Percentiles rank a stretch among this genome's conserved stretches.
Conservation (phyloP, 164 flowering plant species). For the Vitis rotundifolia region DNA sequence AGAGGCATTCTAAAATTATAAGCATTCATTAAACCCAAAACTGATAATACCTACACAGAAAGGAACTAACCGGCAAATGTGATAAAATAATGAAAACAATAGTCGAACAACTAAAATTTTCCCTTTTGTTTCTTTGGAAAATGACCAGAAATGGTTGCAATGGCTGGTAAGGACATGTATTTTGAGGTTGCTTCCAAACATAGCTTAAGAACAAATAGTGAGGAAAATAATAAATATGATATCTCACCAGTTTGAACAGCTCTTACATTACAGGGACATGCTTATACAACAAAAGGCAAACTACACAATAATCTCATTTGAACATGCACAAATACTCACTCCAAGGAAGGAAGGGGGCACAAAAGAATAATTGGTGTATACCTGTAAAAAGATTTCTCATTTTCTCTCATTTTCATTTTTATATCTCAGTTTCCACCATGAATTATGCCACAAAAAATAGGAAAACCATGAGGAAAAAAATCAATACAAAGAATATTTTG, state of each 20-base stretch:
- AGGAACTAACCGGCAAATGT: no score
- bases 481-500: constrained; percentile 86
- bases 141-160: background rate
- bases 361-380: background rate
- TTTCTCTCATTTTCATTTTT: background rate
- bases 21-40: no score
- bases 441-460: constrained; percentile 82
- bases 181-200: background rate
- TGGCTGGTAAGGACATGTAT: background rate
- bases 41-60: no score
- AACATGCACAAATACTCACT: background rate
- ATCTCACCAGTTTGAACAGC: background rate
- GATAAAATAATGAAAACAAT: no score
- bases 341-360: background rate
- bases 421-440: background rate
- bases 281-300: background rate
- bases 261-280: no score
- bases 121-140: background rate
- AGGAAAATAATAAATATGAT: background rate
- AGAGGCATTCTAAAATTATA: no score
- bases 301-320: background rate
- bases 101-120: no score
- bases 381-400: background rate
- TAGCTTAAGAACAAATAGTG: background rate
- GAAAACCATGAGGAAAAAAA: constrained; percentile 85